Percentiles rank a stretch among this genome's conserved stretches.
These are phyloP conservation scores for Wickerhamiella musiphila DNA, from an alignment of 805 yeast species.

Conservation along the genomic window DNA sequence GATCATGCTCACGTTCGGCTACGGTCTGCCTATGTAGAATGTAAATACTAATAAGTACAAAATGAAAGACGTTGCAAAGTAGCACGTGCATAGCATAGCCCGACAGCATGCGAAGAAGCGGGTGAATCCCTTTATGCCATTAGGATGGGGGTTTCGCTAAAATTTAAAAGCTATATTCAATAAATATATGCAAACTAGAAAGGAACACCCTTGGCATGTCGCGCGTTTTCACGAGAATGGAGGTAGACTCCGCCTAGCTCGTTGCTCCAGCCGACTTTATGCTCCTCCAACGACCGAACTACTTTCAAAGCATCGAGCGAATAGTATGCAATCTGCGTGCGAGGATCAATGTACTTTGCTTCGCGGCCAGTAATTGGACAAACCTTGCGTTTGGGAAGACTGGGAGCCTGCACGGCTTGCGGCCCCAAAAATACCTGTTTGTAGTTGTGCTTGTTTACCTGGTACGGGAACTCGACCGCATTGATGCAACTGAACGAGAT, in stretches of 20 bases:
- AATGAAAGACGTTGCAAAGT: too few relatives aligned
- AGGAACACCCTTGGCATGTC: constrained; percentile 76
- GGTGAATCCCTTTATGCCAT: not conserved
- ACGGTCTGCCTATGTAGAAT: constrained; percentile 34
- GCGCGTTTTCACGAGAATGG: constrained; percentile 23
- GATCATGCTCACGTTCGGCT: constrained; percentile 84
- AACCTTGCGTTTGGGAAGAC: constrained; percentile 34
- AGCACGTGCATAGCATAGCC: too few relatives aligned
- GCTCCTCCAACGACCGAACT: constrained; percentile 32
- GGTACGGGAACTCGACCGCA: constrained; percentile 30
- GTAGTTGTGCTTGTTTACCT: constrained; percentile 16
- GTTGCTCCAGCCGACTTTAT: constrained; percentile 35
- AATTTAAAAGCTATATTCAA: constrained; percentile 2
- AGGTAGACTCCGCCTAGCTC: constrained; percentile 30
- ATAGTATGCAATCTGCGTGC: constrained; percentile 71
- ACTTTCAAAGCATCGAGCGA: constrained; percentile 66
- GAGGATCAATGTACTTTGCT: constrained; percentile 77
- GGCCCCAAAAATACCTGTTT: constrained; percentile 41
- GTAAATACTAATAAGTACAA: constrained; percentile 1
- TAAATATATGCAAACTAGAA: constrained; percentile 35
- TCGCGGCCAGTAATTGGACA: constrained; percentile 62
- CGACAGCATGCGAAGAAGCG: too few relatives aligned
- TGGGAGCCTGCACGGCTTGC: constrained; percentile 20
- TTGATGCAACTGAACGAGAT: constrained; percentile 39
- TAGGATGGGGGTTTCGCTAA: not conserved